Conservation (phyloP, 2,329 filamentous ascomycete genomes). For the Monilinia fructicola region DNA sequence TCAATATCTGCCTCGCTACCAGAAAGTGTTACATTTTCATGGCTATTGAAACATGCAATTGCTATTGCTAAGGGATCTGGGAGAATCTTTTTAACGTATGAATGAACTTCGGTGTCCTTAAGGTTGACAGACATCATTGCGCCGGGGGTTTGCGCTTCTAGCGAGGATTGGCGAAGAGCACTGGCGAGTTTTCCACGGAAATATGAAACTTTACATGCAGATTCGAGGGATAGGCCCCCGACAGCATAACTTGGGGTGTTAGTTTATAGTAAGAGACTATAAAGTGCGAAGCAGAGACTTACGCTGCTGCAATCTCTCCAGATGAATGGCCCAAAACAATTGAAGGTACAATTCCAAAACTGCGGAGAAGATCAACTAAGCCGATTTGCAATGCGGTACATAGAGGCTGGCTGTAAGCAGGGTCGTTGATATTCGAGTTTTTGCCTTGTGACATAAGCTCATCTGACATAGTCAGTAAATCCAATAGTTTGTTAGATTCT, state of each 20-base stretch:
- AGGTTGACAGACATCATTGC: background rate
- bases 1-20: background rate
- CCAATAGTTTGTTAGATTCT: no score
- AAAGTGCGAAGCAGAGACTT: no score
- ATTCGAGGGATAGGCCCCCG: no score
- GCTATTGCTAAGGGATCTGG: no score
- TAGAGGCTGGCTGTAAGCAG: conserved; percentile 41
- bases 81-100: no score
- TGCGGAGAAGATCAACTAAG: conserved; percentile 44
- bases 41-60: conserved; percentile 14
- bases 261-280: no score
- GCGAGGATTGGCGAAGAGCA: no score
- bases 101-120: no score
- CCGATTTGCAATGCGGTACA: conserved; percentile 49
- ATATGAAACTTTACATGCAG: no score
- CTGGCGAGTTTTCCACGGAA: background rate
- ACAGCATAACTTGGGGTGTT: no score
- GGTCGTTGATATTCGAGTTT: conserved; percentile 27
- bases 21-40: conserved; percentile 12
- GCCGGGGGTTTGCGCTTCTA: no score
- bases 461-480: no score
- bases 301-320: conserved; percentile 43
- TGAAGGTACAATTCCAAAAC: conserved; percentile 26
- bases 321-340: conserved; percentile 36
- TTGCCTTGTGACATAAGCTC: background rate